Conservation (phyloP, 2,329 filamentous ascomycete species). For the Verticillium albo-atrum region DNA sequence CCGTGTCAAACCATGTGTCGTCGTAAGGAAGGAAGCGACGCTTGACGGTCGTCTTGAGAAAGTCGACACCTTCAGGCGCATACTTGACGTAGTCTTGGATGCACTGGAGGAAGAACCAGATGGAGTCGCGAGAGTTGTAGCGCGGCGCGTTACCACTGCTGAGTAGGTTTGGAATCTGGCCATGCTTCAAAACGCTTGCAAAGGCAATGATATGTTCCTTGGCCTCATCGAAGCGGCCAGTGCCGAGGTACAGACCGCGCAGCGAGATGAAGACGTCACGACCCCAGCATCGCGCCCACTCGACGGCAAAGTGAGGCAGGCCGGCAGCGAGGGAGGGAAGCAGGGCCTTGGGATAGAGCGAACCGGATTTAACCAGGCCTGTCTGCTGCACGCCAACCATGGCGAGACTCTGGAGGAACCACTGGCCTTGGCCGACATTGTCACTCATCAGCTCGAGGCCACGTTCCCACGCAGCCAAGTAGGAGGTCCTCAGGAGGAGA, state of each 20-base stretch:
- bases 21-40: conserved; percentile 92
- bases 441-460: conserved; percentile 74
- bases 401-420: conserved; percentile 81
- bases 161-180: conserved; percentile 94
- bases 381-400: conserved; percentile 92
- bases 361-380: conserved; percentile 84
- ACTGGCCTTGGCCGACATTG: conserved; percentile 75
- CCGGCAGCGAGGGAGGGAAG: conserved; percentile 89
- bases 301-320: conserved; percentile 86
- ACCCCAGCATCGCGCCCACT: conserved; percentile 97
- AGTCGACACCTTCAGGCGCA: conserved; percentile 67
- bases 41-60: conserved; percentile 73
- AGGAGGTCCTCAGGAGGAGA: conserved; percentile 80
- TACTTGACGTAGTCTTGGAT: conserved; percentile 90
- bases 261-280: conserved; percentile 96
- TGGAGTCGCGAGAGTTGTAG: conserved; percentile 93
- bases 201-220: conserved; percentile 94
- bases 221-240: conserved; percentile 81
- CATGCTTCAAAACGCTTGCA: conserved; percentile 93
- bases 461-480: conserved; percentile 75
- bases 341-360: conserved; percentile 77
- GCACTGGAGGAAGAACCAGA: conserved; percentile 97
- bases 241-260: conserved; percentile 85
- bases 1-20: conserved; percentile 84
- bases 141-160: conserved; percentile 80